Conservation (phyloP, 1,284 basidiomycete genomes). For the Puccinia novopanici region DNA sequence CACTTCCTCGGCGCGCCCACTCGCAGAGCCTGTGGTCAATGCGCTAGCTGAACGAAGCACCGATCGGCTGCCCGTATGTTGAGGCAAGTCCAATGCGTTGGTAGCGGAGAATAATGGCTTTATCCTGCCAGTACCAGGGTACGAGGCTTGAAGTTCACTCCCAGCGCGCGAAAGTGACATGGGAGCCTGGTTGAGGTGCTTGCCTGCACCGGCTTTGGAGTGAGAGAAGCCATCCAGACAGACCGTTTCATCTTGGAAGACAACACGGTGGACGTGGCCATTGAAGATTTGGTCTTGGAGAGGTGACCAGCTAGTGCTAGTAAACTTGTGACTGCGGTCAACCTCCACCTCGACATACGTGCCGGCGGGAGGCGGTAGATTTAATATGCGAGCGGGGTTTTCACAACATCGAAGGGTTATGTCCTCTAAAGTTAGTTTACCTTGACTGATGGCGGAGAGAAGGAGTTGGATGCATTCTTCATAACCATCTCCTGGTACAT, state of each 20-base stretch:
- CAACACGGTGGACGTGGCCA: too few species aligned
- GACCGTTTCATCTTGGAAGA: slow-evolving; percentile 83
- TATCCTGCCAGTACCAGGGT: slow-evolving; percentile 8
- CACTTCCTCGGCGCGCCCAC: slow-evolving; percentile 21
- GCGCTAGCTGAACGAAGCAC: slow-evolving; percentile 25
- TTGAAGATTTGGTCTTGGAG: too few species aligned
- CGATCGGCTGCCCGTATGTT: slow-evolving; percentile 55
- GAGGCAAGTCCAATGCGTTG: slow-evolving; percentile 52
- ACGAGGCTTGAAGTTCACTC: too few species aligned
- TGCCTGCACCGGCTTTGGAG: slow-evolving; percentile 77
- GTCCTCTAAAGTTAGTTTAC: too few species aligned
- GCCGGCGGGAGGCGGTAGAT: slow-evolving; percentile 65
- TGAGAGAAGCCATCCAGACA: slow-evolving; percentile 82
- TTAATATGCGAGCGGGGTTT: too few species aligned
- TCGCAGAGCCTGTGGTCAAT: slow-evolving; percentile 51
- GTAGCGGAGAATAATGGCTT: slow-evolving; percentile 52
- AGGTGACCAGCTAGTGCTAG: slow-evolving; percentile 75
- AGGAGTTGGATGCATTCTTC: too few species aligned
- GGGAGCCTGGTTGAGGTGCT: slow-evolving; percentile 18
- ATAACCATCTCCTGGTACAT: too few species aligned
- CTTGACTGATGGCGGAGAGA: too few species aligned
- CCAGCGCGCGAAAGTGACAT: neutral
- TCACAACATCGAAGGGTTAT: too few species aligned
- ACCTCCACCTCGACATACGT: slow-evolving; percentile 92
- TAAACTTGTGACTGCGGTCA: slow-evolving; percentile 72